Conservation (phyloP, 495 filamentous ascomycete species). For the Podospora didyma region DNA sequence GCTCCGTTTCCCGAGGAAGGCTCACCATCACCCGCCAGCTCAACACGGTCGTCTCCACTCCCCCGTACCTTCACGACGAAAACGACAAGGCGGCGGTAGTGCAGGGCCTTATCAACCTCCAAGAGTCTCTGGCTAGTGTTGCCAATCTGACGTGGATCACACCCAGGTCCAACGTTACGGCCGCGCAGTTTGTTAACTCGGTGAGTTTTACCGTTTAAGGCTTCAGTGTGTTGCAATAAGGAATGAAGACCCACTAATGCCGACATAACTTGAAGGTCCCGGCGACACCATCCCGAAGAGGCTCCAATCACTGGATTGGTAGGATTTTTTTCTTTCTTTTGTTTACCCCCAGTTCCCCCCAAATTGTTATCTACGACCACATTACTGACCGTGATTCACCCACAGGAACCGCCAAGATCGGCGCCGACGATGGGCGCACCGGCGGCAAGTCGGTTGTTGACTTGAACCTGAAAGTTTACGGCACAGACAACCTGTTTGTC, state of each 20-base stretch:
- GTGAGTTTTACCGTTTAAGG: too few relatives aligned
- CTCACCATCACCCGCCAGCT: constrained; percentile 54
- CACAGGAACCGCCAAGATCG: constrained; percentile 53
- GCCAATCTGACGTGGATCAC: constrained; percentile 48
- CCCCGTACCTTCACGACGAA: constrained; percentile 47
- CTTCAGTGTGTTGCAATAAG: too few relatives aligned
- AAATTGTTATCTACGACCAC: too few relatives aligned
- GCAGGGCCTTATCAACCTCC: constrained; percentile 55
- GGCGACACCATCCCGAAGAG: constrained; percentile 49
- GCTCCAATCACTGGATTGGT: constrained; percentile 65
- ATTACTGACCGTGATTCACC: too few relatives aligned
- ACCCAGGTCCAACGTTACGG: constrained; percentile 48
- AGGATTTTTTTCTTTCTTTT: too few relatives aligned
- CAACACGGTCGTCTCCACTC: constrained; percentile 47
- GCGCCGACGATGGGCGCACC: constrained; percentile 58
- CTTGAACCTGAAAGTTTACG: constrained; percentile 63
- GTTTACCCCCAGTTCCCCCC: too few relatives aligned
- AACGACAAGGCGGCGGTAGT: constrained; percentile 46
- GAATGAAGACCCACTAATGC: not conserved
- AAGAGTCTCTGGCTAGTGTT: constrained; percentile 47
- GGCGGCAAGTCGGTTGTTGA: constrained; percentile 63
- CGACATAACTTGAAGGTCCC: constrained; percentile 28
- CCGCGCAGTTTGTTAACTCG: constrained; percentile 50
- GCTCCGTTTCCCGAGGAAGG: constrained; percentile 53
- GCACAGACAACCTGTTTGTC: constrained; percentile 63